These are phyloP conservation scores for Brachypodium distachyon DNA, from an alignment of 202 grass and related monocot genomes.

Conservation along the genomic window DNA sequence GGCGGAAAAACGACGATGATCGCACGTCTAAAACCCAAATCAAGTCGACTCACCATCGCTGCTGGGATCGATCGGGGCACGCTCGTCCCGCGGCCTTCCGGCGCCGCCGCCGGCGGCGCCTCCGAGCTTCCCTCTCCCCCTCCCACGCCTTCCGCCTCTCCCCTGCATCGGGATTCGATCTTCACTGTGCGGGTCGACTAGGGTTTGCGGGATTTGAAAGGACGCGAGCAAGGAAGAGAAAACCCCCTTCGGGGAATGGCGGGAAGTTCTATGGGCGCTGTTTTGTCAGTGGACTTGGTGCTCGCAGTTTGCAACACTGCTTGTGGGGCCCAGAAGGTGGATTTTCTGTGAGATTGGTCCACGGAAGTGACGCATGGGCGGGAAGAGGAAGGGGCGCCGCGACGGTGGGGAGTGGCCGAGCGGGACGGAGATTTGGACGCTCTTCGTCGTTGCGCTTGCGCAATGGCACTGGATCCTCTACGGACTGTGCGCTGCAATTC, in stretches of 20 bases:
- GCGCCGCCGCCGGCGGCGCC: neutral
- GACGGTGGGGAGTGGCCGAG: neutral
- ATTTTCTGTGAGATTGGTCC: neutral
- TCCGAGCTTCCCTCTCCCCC: neutral
- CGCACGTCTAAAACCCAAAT: too few relatives aligned
- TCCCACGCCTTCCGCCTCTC: conserved; percentile 20
- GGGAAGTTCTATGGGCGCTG: neutral
- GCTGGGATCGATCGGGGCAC: neutral
- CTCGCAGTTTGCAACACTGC: accelerated
- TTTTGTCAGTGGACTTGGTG: neutral
- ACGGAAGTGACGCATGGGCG: neutral
- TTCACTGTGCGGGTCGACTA: neutral
- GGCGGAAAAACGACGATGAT: too few relatives aligned
- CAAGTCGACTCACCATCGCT: neutral
- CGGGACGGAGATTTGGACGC: neutral
- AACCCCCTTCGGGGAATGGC: neutral
- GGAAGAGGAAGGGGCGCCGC: conserved; percentile 15
- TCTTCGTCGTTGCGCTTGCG: too few relatives aligned
- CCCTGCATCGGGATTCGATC: neutral
- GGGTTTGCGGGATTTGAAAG: neutral
- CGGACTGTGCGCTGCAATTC: too few relatives aligned
- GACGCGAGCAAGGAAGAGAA: neutral
- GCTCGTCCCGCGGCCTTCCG: neutral
- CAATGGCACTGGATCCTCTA: too few relatives aligned
- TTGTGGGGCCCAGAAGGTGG: neutral